Evolutionary conservation across 768 basidiomycete species (phyloP).

Genomic region (Termitomyces sp.): DNA sequence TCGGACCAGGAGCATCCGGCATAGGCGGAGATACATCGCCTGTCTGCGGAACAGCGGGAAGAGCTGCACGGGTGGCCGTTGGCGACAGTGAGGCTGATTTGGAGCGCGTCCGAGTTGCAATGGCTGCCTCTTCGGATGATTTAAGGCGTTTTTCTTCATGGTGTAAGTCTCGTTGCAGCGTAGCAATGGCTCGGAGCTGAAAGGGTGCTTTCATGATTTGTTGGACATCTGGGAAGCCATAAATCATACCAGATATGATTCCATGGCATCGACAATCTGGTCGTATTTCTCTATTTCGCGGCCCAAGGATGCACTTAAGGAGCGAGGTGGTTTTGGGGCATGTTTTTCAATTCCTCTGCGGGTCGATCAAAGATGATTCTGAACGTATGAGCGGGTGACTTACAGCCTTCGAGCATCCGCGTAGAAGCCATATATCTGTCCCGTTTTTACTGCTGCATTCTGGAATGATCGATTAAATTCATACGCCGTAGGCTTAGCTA

Average conservation of each 20-base stretch:
- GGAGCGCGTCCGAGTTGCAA: constrained; percentile 21
- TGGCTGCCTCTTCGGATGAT: constrained; percentile 28
- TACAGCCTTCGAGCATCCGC: constrained; percentile 62
- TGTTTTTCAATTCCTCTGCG: constrained; percentile 53
- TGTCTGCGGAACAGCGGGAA: constrained; percentile 6
- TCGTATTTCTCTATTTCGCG: constrained; percentile 77
- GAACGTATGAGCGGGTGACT: constrained; percentile 17
- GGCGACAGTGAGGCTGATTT: constrained; percentile 20
- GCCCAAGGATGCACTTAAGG: constrained; percentile 59
- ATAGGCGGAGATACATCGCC: constrained; percentile 5
- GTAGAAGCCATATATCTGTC: constrained; percentile 67
- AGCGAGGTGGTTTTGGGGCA: constrained; percentile 57
- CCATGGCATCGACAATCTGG: constrained; percentile 73
- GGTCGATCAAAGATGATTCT: background rate
- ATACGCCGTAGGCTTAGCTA: background rate
- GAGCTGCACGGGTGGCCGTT: constrained; percentile 15
- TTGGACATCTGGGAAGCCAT: background rate
- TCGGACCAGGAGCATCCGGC: constrained; percentile 16
- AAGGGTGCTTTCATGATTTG: background rate
- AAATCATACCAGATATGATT: constrained; percentile 57
- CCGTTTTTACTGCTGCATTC: constrained; percentile 68
- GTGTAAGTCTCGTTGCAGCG: constrained; percentile 64
- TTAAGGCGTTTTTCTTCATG: constrained; percentile 54
- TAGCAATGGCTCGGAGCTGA: constrained; percentile 66
- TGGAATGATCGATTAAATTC: constrained; percentile 13